Evolutionary conservation across 2,329 filamentous ascomycete species (phyloP).

Genomic region (Claviceps sp.): DNA sequence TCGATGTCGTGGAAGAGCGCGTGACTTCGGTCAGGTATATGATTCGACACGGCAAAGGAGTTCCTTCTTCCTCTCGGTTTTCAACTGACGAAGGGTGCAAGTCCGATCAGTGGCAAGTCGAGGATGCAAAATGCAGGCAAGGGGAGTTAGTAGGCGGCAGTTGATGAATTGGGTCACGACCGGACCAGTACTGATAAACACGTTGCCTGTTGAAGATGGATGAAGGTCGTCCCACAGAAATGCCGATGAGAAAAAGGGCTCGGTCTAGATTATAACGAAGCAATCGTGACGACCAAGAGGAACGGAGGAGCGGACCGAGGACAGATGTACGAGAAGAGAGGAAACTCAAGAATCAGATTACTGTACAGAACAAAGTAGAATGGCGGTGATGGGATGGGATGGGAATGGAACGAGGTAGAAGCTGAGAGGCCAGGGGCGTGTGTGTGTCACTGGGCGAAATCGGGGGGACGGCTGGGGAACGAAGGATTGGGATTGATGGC

Average conservation of each 20-base stretch:
- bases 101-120: constrained; percentile 9
- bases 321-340: constrained; percentile 13
- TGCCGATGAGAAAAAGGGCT: constrained; percentile 23
- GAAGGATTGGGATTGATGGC: background rate
- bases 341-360: constrained; percentile 19
- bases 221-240: constrained; percentile 12
- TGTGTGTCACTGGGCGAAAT: constrained; percentile 13
- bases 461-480: constrained; percentile 2
- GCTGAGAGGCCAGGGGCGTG: constrained; percentile 13
- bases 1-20: background rate
- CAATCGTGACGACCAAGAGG: constrained; percentile 7
- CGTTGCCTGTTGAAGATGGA: background rate
- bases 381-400: constrained; percentile 17
- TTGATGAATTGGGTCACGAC: constrained; percentile 2
- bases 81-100: background rate
- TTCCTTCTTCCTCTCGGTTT: constrained; percentile 21
- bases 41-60: constrained; percentile 1
- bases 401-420: constrained; percentile 20
- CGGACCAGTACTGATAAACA: background rate
- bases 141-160: constrained; percentile 12
- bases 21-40: background rate
- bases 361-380: constrained; percentile 16
- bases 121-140: constrained; percentile 11
- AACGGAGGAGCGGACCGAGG: constrained; percentile 9
- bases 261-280: constrained; percentile 13